phyloP scores from a whole-genome alignment of 1,284 basidiomycete species.

The Ceratobasidium sp. region DNA sequence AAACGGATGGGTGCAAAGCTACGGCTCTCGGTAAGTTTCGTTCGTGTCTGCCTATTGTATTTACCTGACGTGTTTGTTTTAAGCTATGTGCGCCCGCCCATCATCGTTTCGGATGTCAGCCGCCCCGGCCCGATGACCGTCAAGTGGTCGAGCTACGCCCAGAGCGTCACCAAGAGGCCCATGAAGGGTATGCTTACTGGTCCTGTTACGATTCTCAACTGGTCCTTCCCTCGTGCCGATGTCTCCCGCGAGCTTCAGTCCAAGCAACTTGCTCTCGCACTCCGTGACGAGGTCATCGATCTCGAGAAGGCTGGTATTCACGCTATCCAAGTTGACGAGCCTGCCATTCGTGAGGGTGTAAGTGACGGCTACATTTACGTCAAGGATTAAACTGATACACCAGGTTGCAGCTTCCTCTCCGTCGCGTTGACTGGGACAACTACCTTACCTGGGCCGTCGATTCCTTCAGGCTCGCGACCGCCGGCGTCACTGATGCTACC shows the following conservation, averaged over 20 bases:
- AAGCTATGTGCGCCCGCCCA: slow-evolving; percentile 98
- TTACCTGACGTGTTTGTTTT: slow-evolving; percentile 51
- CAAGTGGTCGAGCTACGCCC: slow-evolving; percentile 96
- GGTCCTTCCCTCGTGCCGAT: slow-evolving; percentile 99
- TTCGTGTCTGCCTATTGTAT: slow-evolving; percentile 12
- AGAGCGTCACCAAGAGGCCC: slow-evolving; percentile 91
- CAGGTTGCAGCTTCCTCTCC: slow-evolving; percentile 76
- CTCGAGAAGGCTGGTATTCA: slow-evolving; percentile 97
- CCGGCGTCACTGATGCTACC: slow-evolving; percentile 89
- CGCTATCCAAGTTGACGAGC: slow-evolving; percentile 99
- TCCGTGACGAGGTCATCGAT: slow-evolving; percentile 98
- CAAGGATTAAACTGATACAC: neutral
- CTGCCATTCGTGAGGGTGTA: slow-evolving; percentile 98
- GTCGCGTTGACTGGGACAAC: slow-evolving; percentile 90
- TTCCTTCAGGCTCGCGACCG: slow-evolving; percentile 95
- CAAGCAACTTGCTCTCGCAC: slow-evolving; percentile 97
- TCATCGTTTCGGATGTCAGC: slow-evolving; percentile 98
- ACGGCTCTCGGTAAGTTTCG: slow-evolving; percentile 77
- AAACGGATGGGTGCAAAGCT: slow-evolving; percentile 99
- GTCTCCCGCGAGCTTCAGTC: slow-evolving; percentile 96
- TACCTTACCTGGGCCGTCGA: slow-evolving; percentile 98
- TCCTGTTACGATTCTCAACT: slow-evolving; percentile 97
- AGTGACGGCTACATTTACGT: slow-evolving; percentile 46
- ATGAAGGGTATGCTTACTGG: slow-evolving; percentile 99
- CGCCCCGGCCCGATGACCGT: slow-evolving; percentile 95